Evolutionary conservation across 2,329 filamentous ascomycete genomes (phyloP).

Genomic region (Fusarium sp.): DNA sequence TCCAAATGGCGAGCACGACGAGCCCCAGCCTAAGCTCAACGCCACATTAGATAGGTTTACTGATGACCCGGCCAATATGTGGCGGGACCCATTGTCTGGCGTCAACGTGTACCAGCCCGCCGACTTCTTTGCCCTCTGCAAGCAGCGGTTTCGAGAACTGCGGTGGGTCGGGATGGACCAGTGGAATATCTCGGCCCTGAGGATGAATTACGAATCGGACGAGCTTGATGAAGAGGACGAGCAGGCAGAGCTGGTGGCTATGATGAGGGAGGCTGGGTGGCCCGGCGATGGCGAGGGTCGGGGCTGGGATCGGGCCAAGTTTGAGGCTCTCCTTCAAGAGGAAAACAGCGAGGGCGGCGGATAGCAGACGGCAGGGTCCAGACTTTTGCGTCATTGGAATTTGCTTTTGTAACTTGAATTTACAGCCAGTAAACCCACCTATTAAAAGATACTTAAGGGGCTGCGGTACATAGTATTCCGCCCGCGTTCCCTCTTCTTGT

Average conservation of each 20-base stretch:
- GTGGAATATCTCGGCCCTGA: not conserved
- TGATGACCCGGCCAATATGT: not conserved
- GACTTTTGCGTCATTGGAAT: no score
- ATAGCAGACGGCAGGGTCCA: not conserved
- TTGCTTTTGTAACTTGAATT: no score
- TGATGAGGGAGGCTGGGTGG: not conserved
- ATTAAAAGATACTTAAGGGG: no score
- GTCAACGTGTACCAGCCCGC: not conserved
- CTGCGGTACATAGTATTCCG: not conserved
- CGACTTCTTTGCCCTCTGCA: constrained; percentile 7
- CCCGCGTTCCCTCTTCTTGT: not conserved
- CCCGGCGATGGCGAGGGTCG: not conserved
- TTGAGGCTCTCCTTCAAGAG: not conserved
- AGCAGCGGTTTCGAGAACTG: constrained; percentile 1
- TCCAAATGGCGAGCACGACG: not conserved
- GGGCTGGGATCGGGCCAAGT: not conserved
- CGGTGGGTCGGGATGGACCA: not conserved
- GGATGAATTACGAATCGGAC: not conserved
- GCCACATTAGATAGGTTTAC: not conserved
- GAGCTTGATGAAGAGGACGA: not conserved
- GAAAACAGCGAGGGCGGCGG: not conserved
- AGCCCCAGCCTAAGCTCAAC: not conserved
- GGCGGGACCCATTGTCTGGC: not conserved
- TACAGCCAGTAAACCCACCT: no score
- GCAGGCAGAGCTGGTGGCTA: not conserved